Base-by-base conservation (phyloP, 2,329 filamentous ascomycete species). In the Tolypocladium ovalisporum region DNA sequence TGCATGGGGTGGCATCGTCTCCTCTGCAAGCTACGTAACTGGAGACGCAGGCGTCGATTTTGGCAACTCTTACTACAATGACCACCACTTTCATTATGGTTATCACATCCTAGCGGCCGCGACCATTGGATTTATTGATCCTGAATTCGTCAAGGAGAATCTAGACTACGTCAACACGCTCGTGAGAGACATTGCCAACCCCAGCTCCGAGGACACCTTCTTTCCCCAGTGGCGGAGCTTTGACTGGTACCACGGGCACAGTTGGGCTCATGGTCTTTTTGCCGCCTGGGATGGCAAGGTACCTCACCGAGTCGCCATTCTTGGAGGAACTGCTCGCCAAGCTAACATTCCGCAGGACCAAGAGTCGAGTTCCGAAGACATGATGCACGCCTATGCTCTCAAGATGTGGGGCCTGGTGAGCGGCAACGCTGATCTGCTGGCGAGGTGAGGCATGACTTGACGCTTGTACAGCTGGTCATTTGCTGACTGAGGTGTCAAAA, bases 181-280 rank as follows among this genome's bases (percentile, higher is more conserved):
- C 52, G 86, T 94, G 54, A 87, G 94, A 58, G 94, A 99, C 62
- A 73, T 82, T 54, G 87, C 91, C 52, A 96, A 96, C 71, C 86
- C 91, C 0, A 86, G 82, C 63, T 67, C 77, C 3, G 69, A 79
- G 22, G 92, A 96, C 68, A 76, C 79, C 34, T 84, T 84, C 64
- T 97, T 95, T 71, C 92, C 93, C 0, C 86, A 90, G 63, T 92
- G 82, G 60, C 83, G 94, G 54, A 83, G 79, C 57, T 97, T 97
- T 67, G 94, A 97, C 72, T 97, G 90, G 90, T 97, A 86, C 70
- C 85, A 95, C 66, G 94, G 93, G 2, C 94, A 97, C 77, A 91
- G 87, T 58, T 97, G 93, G 90, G 93, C 93, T 2, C 90, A 90
- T 57, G 89, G 89, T 1, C 73, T 93, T 6, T 89, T 84, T 65